Base-by-base conservation (phyloP, 2,329 filamentous ascomycete species). In the Pseudogymnoascus sp. region DNA sequence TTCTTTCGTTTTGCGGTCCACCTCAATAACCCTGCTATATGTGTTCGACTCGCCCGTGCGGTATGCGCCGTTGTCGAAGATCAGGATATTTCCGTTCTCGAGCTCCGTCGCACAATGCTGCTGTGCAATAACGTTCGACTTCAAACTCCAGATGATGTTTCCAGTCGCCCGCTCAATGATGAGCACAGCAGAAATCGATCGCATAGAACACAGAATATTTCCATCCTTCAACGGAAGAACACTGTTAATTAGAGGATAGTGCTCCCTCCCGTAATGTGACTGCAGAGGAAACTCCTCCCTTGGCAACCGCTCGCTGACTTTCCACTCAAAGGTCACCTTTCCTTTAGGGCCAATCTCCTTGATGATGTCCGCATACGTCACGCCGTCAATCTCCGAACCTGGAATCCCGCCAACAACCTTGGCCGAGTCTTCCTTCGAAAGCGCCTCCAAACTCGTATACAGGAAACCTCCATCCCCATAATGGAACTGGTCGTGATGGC, bases 1-100 rank as follows among this genome's bases (percentile, higher is more conserved):
- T 43, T 76, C 60, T 60, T 78, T 78, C 14, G 72, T 75, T 5
- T 65, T 65, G 1, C 73, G 72, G 2, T 72, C 71, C 11, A 80
- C 74, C 61, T 67, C 49, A 59, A 80, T 77, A 2, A 76, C 77
- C 4, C 78, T 71, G 1, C 75, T 77, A 63, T 76, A 80, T 2
- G 76, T 75, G 5, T 77, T 74, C 1, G 75, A 76, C 61, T 77
- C 70, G 18, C 72, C 72, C 12, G 73, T 69, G 4, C 78, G 71
- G 64, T 77, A 79, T 0, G 76, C 75, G 2, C 78, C 78, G 62
- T 80, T 80, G 65, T 80, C 78, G 64, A 80, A 77, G 62, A 80
- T 75, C 16, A 80, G 69, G 14, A 80, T 78, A 59, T 75, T 75
- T 4, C 77, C 77, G 23, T 75, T 69, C 0, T 73, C 68, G 4